Evolutionary conservation across 371 early-diverging fungal species (phyloP).

Genomic region (Syncephalastrum monosporum): DNA sequence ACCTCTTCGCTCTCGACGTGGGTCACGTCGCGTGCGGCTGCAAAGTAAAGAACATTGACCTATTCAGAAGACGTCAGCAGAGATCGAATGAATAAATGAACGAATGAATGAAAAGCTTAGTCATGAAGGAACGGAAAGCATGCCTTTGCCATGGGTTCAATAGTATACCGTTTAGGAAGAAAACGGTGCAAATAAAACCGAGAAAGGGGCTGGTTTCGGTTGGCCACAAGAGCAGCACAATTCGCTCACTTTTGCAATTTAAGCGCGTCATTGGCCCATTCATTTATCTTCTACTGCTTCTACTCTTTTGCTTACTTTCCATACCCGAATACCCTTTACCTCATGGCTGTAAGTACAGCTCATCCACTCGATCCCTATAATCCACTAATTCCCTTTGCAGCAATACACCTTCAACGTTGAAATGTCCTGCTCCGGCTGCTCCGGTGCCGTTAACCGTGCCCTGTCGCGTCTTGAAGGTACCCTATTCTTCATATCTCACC

Average conservation of each 20-base stretch:
- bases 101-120: background rate
- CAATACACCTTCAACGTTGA: slow-evolving; percentile 75
- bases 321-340: no score
- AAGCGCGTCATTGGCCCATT: slow-evolving; percentile 1
- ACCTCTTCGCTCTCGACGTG: slow-evolving; percentile 40
- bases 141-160: no score
- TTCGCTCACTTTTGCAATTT: background rate
- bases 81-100: background rate
- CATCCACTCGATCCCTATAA: background rate
- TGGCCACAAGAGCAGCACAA: slow-evolving; percentile 9
- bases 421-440: slow-evolving; percentile 86
- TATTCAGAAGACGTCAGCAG: background rate
- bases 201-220: background rate
- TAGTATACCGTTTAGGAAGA: no score
- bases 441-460: slow-evolving; percentile 74
- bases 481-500: background rate
- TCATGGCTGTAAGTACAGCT: background rate
- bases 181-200: background rate
- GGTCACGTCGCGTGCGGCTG: slow-evolving; percentile 58
- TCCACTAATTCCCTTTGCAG: slow-evolving; percentile 11
- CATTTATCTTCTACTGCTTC: background rate
- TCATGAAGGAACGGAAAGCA: no score
- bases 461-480: slow-evolving; percentile 61
- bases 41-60: slow-evolving; percentile 59
- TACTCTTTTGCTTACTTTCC: no score